Base-by-base conservation (phyloP, 108 stramenopile genomes). In the Skeletonema menzelii region DNA sequence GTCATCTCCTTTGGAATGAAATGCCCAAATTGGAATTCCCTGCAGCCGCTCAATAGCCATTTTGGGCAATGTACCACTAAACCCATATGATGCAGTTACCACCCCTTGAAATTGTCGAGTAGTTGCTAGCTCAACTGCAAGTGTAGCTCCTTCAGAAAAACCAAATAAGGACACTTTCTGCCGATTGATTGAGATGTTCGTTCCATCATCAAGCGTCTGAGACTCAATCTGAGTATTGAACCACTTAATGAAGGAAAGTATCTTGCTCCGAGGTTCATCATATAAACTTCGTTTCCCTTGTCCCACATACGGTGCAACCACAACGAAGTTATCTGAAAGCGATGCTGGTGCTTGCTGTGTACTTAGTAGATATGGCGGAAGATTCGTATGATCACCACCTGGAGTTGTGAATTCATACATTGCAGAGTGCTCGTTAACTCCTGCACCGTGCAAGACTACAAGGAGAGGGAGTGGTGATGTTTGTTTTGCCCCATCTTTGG, bases 91-190 rank as follows among this genome's bases (percentile, higher is more conserved):
- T 32, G 84, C 84, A 57, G 90, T 53, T 12, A 90, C 77, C 20
- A 77, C 80, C 2, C 73, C 87, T 17, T 72, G 56, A 70, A 94
- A 94, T 47, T 81, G 65, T 57, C 79, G 65, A 4, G 93, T 91
- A 11, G 93, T 94, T 49, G 84, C 67, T 35, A 94, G 65, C 49
- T 94, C 93, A 10, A 94, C 82, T 6, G 86, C 88, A 11, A 90
- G 85, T 17, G 89, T 94, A 27, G 93, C 87, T 11, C 93, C 93
- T 64, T 94, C 93, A 5, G 86, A 87, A 67, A 94, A 94, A 1
- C 93, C 93, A 75, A 94, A 90, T 12, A 94, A 58, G 40, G 77
- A 83, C 17, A 88, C 67, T 19, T 82, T 80, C 46, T 73, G 74
- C 2, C 77, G 82, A 68, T 90, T 82, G 65, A 88, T 74, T 15